Conservation (phyloP, 345 rosid species). For the Arabis hirsuta region DNA sequence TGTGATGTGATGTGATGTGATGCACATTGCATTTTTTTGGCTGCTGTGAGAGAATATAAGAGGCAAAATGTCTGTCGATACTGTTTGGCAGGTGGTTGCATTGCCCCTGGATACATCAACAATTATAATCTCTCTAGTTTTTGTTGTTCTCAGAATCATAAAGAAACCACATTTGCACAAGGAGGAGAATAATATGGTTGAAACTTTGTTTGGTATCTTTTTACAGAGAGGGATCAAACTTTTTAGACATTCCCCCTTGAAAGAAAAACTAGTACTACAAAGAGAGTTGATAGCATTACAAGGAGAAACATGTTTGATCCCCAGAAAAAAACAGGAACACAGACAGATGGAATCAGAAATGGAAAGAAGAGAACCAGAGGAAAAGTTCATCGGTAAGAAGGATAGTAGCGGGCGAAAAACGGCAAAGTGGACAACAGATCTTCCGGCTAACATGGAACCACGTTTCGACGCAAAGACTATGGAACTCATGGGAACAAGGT, state of each 20-base stretch:
- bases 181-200: conserved; percentile 3
- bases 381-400: conserved; percentile 61
- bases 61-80: too few species aligned
- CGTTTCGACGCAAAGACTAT: conserved; percentile 60
- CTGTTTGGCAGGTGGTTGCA: neutral
- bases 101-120: neutral
- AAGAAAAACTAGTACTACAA: conserved; percentile 33
- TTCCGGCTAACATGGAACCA: conserved; percentile 64
- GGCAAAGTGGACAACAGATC: conserved; percentile 73
- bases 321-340: neutral
- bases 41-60: too few species aligned
- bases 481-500: conserved; percentile 80
- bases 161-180: neutral
- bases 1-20: too few species aligned
- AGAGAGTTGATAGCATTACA: conserved; percentile 28
- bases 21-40: too few species aligned
- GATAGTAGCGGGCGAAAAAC: conserved; percentile 49
- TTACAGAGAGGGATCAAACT: conserved; percentile 25
- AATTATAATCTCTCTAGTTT: neutral
- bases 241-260: conserved; percentile 7
- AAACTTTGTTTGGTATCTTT: conserved; percentile 16
- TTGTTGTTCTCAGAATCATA: conserved; percentile 2
- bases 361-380: conserved; percentile 61
- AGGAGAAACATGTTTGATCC: conserved; percentile 19
- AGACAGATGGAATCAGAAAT: conserved; percentile 38